Base-by-base conservation (phyloP, 148 eudicot species). In the Dysphania ambrosioides region DNA sequence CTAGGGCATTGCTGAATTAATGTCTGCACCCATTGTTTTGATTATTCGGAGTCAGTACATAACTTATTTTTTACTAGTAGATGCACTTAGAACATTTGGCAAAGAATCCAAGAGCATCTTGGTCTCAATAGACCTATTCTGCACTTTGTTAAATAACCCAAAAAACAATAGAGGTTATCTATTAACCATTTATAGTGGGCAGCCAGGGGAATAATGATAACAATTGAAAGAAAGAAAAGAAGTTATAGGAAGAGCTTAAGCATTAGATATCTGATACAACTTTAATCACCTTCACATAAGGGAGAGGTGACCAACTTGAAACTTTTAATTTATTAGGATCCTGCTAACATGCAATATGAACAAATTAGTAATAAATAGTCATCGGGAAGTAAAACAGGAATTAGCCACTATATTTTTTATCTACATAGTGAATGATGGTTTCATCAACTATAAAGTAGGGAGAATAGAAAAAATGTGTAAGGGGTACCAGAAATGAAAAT, bases 271-370 rank as follows among this genome's bases (percentile, higher is more conserved):
- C 57, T 57, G 26, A 58, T 66, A 79, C 32, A 80, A 76, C 70
- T 79, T 68, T 73, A 77, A 84, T 83, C 86, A 96, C 99, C 97
- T 96, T 87, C 87, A 96, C 70, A 84, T 97, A 97, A 81, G 97
- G 99, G 73, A 96, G 88, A 79, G 99, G 99, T 11, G 99, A 96
- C 74, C 99, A 97, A 86, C 90, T 90, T 38, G 97, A 75, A 81
- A 96, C 85, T 80, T 83, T 79, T 63, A 79, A 70, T 35, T 79
- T 71, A 66, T 76, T 84, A 72, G 40, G 84, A 76, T 71, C 90
- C 99, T 96, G 88, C 67, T 61, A 55, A 75, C 80, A 71, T 34
- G 53, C 24, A 77, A 36, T 53, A 49, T 63, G 27, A 57, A 72
- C 30, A 71, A 68, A 59, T 66, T 27, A 62, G 55, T 64, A 68